These are phyloP conservation scores for Trypanosoma boissoni DNA, from an alignment of 208 protist species.

Conservation along the genomic window DNA sequence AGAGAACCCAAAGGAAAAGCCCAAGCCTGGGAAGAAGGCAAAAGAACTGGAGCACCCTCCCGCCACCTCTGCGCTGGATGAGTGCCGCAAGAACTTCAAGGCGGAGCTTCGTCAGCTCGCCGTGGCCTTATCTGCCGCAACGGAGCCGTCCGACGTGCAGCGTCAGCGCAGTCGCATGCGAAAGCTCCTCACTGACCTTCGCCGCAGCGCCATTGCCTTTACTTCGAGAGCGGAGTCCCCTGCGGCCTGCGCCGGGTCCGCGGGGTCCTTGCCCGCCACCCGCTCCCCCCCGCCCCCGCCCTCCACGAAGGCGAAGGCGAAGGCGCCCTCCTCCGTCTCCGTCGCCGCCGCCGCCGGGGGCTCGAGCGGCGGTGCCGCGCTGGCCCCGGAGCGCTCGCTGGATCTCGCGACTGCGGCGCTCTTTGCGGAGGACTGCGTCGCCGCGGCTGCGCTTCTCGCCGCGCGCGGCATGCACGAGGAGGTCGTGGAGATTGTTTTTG, in stretches of 20 bases:
- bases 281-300: neutral
- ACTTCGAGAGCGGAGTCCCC: too few relatives aligned
- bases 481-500: slow-evolving; percentile 29
- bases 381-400: neutral
- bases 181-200: slow-evolving; percentile 17
- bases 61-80: slow-evolving; percentile 18
- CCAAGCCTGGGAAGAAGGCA: neutral
- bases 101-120: slow-evolving; percentile 11
- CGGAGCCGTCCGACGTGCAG: slow-evolving; percentile 5
- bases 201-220: slow-evolving; percentile 1
- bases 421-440: slow-evolving; percentile 32
- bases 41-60: too few relatives aligned
- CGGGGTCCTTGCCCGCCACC: neutral
- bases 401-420: slow-evolving; percentile 11
- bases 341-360: neutral
- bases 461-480: slow-evolving; percentile 30
- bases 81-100: slow-evolving; percentile 15
- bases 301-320: neutral
- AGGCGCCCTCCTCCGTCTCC: neutral
- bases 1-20: neutral
- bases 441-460: slow-evolving; percentile 29
- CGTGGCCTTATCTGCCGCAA: neutral
- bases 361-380: neutral
- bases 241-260: neutral
- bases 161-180: slow-evolving; percentile 7